Evolutionary conservation across 2,329 filamentous ascomycete genomes (phyloP).

Genomic region (Aspergillus cejpii): DNA sequence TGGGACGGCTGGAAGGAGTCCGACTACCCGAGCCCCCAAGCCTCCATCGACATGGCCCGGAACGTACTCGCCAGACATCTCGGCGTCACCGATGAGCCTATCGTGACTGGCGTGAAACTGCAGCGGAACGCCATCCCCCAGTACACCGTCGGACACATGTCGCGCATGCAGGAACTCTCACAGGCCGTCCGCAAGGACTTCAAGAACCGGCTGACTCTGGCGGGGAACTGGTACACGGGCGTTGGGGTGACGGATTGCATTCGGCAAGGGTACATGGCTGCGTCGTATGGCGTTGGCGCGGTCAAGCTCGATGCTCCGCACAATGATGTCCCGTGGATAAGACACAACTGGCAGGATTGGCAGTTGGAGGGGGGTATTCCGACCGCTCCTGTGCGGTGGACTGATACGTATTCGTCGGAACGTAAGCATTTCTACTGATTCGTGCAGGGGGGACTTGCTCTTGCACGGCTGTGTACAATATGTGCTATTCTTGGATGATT

Average conservation of each 20-base stretch:
- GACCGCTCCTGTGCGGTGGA: conserved; percentile 21
- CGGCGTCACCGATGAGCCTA: conserved; percentile 57
- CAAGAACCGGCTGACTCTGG: conserved; percentile 58
- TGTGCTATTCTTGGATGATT: not conserved
- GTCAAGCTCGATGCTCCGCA: conserved; percentile 18
- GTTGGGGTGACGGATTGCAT: conserved; percentile 52
- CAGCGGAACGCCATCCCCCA: conserved; percentile 79
- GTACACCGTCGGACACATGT: conserved; percentile 70
- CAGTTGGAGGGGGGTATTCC: conserved; percentile 27
- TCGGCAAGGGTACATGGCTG: conserved; percentile 51
- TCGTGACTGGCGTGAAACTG: conserved; percentile 55
- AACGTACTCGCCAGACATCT: conserved; percentile 67
- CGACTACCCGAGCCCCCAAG: conserved; percentile 56
- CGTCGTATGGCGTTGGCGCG: conserved; percentile 35
- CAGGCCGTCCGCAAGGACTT: conserved; percentile 52
- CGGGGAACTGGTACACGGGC: conserved; percentile 48
- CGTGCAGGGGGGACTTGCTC: not conserved
- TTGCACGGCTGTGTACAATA: not conserved
- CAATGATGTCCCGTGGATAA: conserved; percentile 17
- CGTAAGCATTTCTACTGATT: conserved; percentile 7
- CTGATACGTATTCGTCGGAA: conserved; percentile 9
- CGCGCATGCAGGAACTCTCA: conserved; percentile 54
- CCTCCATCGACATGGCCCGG: conserved; percentile 64
- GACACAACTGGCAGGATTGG: conserved; percentile 20
- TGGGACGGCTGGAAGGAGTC: conserved; percentile 59